Base-by-base conservation (phyloP, 129 eudicot species). In the Dittrichia graveolens region DNA sequence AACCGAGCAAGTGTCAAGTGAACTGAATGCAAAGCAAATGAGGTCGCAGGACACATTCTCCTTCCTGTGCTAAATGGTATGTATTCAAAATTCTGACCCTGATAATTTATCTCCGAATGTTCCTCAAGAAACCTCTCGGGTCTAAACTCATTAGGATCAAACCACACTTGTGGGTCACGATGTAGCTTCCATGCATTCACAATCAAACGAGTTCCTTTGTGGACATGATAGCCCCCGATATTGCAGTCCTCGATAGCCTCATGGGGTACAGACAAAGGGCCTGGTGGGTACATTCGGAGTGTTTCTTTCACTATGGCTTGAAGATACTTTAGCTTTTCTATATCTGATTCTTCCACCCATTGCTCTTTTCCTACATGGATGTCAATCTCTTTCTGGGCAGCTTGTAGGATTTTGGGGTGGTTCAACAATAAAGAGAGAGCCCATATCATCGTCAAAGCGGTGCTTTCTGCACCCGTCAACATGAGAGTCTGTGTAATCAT, bases 401-500 rank as follows among this genome's bases (percentile, higher is more conserved):
- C 41, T 69, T 77, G 70, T 12, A 86, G 42, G 19, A 37, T 24
- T 3, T 47, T 11, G 0, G 68, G 84, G 52, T 78, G 56, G 78
- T 83, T 86, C n/a, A 86, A 64, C 43, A 86, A 67, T 14, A 86
- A 67, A 10, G 88, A 86, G 8, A 86, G n/a, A 2, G 81, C 86
- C 92, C 92, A 83, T 55, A 61, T 83, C 46, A 83, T 58, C 39
- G 88, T 81, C 69, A 71, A 76, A 0, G 83, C 74, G 0, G 84
- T 79, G 86, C 88, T 87, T 65, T 87, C 88, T 6, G 92, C 71
- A 4, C 86, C 88, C 41, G 88, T 81, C 81, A 83, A 14, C 61
- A 81, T 69, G 41, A 87, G 82, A 37, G 55, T 50, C 92, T 87
- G 70, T 5, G 34, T 44, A 79, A 7, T 53, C 61, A 68, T 49